Evolutionary conservation across 2,329 filamentous ascomycete genomes (phyloP), one percentile per base, ranked within the genome.

Genomic region (Phialophora chinensis): DNA sequence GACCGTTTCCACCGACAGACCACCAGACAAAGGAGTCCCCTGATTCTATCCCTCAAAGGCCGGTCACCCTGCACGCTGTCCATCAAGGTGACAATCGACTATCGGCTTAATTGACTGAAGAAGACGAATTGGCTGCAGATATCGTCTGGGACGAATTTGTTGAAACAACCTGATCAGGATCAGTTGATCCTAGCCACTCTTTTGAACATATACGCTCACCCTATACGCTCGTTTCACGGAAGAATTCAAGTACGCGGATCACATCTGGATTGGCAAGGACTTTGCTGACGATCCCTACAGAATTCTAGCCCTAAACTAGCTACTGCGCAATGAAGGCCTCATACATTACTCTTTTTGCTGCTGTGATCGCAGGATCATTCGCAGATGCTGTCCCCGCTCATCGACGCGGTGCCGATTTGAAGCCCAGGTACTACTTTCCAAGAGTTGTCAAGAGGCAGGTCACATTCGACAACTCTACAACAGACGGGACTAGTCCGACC

Each of bases 351-450:
- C 58, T 75, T 50, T 68, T 73, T 53, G 70, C 73, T 44, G 71
- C 73, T 7, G 61, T 74, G 55, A 71, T 71, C 17, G 66, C 74
- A 29, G 60, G 72, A 47, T 70, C 73, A 44, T 64, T 75, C 62
- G 74, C 73, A 33, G 72, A 74, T 55, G 74, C 72, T 33, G 72
- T 73, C 42, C 74, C 74, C 33, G 73, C 71, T 25, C 55, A 68
- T 49, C 69, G 65, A 17, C 70, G 65, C 14, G 68, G 67, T 35
- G 58, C 60, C 17, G 69, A 71, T 20, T 49, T 69, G 42, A 74
- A 68, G 52, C 74, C 74, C 33, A 67, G 69, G 47, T 74, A 74
- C 59, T 75, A 75, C 61, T 72, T 74, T 57, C 74, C 73, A 25
- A 66, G 66, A 59, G 71, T 71, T 49, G 71, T 76, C 17, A 75